Evolutionary conservation across 768 basidiomycete species (phyloP), one percentile per base, ranked within the genome.

Genomic region (Agrocybe praecox): DNA sequence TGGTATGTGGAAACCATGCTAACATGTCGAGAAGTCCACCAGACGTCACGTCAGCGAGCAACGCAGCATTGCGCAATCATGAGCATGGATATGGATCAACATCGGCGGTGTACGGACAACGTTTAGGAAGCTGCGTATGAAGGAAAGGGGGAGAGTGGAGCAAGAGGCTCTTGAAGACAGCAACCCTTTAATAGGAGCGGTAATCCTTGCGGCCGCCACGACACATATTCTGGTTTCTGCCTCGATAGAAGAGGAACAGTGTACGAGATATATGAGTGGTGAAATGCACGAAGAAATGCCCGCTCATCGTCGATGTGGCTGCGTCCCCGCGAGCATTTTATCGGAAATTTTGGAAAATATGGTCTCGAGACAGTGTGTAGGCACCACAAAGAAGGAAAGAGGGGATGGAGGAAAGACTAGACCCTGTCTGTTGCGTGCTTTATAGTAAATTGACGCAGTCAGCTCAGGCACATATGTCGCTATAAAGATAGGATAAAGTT

Each of bases 171-270:
- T 29, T 29, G 26, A 4, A 29, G 5, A 29, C 26, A 29, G 26
- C 26, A 29, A 9, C 26, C 32, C 54, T 61, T 43, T 47, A 40
- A 54, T 62, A 57, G 58, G 61, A 70, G 67, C 70, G 70, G 68
- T 69, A 71, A 71, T 70, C 71, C 72, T 71, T 74, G 72, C 71
- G 72, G 72, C 72, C 72, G 72, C 72, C 72, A 74, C 70, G 69
- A 72, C 72, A 52, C 69, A 69, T 63, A 58, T 51, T 26, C 55
- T 50, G 48, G 40, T 40, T 26, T 55, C 52, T 58, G 56, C 53
- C 56, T 33, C 12, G 23, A 32, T 44, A 55, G 56, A 40, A 56
- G 53, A 55, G n/a, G 50, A 54, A n/a, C 59, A 49, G 36, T 47
- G 36, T 34, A 42, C 64, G 67, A 62, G 68, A 69, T 64, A 54